Evolutionary conservation across 1,284 basidiomycete genomes (phyloP), one percentile per base, ranked within the genome.

Genomic region (Ustilago shanxiensis): DNA sequence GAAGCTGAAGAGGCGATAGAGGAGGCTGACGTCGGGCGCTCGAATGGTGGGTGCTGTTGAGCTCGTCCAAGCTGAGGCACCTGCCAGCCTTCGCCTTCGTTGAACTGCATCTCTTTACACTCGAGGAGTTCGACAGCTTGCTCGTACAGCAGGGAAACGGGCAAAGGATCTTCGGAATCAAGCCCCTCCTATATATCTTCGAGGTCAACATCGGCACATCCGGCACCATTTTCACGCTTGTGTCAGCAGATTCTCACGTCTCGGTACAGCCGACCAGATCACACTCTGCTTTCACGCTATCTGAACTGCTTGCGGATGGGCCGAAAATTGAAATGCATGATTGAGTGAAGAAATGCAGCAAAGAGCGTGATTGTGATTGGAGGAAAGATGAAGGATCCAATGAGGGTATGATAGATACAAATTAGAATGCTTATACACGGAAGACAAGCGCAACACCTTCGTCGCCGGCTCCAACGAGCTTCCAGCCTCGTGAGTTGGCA

Each of bases 381-480:
- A n/a, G 29, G 31, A 33, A 24, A 35, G 14, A 33, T 44, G 39
- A 45, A 54, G n/a, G n/a, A n/a, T n/a, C n/a, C 24, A 49, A 37
- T 16, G 35, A 54, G 70, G 70, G 70, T 72, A 72, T 72, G 70
- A 26, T 54, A 11, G 9, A 29, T 18, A 10, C 44, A 37, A 29
- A 18, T 49, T 16, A 3, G 3, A 55, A 4, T 18, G 22, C 57
- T 61, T 54, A 83, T 14, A 79, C 75, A 26, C 83, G 75, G 77
- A 85, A 85, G 13, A 85, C 84, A 22, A 85, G 79, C 24, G 81
- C 81, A 2, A 85, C 83, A 24, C 84, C 84, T 39, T 85, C 84
- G 58, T 85, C 84, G 53, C 84, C 84, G 22, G 83, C 84, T n/a
- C 79, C 83, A 31, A 85, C 63, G 10, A 85, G 60, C 53, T 83